Base-by-base conservation (phyloP, 1,284 basidiomycete genomes). In the Crucibulum parvulum region DNA sequence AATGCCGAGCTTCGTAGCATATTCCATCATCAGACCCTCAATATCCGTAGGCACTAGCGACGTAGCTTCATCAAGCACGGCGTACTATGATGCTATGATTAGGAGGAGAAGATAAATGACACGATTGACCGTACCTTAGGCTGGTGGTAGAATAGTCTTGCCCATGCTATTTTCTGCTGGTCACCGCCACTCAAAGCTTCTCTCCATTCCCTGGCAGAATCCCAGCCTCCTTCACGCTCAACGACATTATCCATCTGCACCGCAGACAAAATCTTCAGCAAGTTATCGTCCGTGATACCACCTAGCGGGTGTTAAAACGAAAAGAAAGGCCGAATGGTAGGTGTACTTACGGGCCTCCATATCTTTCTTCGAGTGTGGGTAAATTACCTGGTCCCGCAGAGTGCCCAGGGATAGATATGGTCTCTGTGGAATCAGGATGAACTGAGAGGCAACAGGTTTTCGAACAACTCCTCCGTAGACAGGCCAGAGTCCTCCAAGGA, bases 181-280 rank as follows among this genome's bases (percentile, higher is more conserved):
- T 93, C 92, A 37, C 92, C 93, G 3, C 93, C 96, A 66, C 92
- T 95, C 37, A 99, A 79, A 1, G 94, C 89, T 74, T 98, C 96
- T 62, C 94, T 85, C 97, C 97, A 99, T 70, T 99, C 97, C 57
- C 91, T 85, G 37, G 87, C 85, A 1, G 85, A 83, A 69, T 95
- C 92, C 96, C 96, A 98, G 13, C 97, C 97, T 10, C 97, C 97
- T 76, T 99, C 97, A n/a, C 96, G 87, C 69, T 95, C 93, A 10
- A 99, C 93, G 61, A 99, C 88, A 70, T 84, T 80, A 38, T 91
- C 90, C 89, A 99, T 94, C 66, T 96, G 90, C 13, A 99, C 92
- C 11, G 92, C 82, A 3, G 87, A 78, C 36, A 99, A 82, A 58
- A 98, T 90, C 11, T 78, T 69, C 18, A 92, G 78, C 45, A 99